Percentiles rank a stretch among this genome's conserved stretches.
Conservation (phyloP, 164 flowering plant genomes). For the Brasenia schreberi region DNA sequence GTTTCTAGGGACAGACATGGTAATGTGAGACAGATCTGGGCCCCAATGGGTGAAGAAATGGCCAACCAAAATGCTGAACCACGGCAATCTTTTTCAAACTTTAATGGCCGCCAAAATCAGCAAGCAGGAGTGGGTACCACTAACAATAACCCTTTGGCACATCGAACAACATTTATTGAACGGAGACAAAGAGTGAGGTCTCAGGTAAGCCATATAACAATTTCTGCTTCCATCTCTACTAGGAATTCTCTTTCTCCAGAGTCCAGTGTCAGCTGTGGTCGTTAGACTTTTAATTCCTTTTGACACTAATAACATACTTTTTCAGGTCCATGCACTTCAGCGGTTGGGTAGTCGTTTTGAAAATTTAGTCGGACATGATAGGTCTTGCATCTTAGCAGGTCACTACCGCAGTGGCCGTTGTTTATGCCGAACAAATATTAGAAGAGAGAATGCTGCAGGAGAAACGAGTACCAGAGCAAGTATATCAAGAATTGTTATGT, state of each 20-base stretch:
- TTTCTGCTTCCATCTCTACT: constrained; percentile 1
- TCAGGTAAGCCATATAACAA: constrained; percentile 44
- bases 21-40: constrained; percentile 16
- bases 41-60: constrained; percentile 13
- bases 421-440: constrained; percentile 39
- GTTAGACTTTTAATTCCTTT: background rate
- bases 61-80: constrained; percentile 17
- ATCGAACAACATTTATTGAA: constrained; percentile 74
- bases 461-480: constrained; percentile 78
- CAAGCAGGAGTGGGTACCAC: constrained; percentile 47
- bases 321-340: constrained; percentile 89
- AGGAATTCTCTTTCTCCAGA: background rate
- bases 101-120: constrained; percentile 31
- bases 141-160: constrained; percentile 54
- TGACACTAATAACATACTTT: background rate
- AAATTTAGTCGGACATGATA: constrained; percentile 83
- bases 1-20: constrained; percentile 27
- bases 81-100: constrained; percentile 20
- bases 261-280: background rate
- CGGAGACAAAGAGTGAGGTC: constrained; percentile 89
- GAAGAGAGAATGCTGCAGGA: constrained; percentile 37
- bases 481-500: constrained; percentile 91
- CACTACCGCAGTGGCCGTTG: constrained; percentile 78
- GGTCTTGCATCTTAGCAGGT: constrained; percentile 80
- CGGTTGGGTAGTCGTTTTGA: constrained; percentile 84